Conservation (phyloP, 108 stramenopile species). For the Fragilaria crotonensis region DNA sequence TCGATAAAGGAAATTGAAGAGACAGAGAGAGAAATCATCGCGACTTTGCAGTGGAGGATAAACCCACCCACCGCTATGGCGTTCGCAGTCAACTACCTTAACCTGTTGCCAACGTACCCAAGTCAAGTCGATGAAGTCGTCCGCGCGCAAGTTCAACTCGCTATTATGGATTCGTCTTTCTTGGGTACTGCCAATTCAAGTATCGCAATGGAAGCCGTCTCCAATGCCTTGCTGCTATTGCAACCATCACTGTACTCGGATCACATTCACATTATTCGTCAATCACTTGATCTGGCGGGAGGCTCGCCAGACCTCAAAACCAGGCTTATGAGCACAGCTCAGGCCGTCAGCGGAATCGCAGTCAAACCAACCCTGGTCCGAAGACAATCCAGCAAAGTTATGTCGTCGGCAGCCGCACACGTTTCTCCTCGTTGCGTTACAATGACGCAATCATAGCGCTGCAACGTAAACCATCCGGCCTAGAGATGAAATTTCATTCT, state of each 20-base stretch:
- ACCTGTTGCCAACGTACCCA: background rate
- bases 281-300: background rate
- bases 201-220: background rate
- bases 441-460: background rate
- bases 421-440: background rate
- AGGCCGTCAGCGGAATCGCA: background rate
- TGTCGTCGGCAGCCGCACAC: background rate
- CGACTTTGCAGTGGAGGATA: constrained; percentile 9
- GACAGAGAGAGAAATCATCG: constrained; percentile 12
- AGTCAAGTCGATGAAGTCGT: background rate
- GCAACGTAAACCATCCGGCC: too few relatives aligned
- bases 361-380: background rate
- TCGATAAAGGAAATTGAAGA: constrained; percentile 8
- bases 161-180: background rate
- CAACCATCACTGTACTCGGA: background rate
- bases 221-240: background rate
- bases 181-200: background rate
- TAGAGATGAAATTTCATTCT: too few relatives aligned
- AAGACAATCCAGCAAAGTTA: background rate
- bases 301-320: background rate
- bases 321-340: background rate
- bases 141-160: background rate
- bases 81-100: constrained; percentile 4
- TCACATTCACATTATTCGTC: background rate
- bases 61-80: constrained; percentile 11